Conservation (phyloP, 768 basidiomycete genomes). For the Serpula lacrymans region DNA sequence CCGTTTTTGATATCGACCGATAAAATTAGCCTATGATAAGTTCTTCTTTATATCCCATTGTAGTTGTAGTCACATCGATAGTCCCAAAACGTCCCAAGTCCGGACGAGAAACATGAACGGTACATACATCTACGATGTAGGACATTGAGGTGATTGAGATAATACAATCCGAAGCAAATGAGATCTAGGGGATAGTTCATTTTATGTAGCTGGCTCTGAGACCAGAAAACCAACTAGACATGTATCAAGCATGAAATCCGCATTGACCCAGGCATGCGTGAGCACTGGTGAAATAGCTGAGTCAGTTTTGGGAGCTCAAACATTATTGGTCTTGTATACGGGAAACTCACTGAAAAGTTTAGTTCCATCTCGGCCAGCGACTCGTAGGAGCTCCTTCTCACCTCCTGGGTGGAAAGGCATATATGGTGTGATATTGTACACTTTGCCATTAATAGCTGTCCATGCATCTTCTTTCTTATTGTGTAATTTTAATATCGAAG, state of each 20-base stretch:
- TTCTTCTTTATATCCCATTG: no score
- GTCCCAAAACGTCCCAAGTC: no score
- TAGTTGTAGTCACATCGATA: no score
- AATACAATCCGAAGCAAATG: no score
- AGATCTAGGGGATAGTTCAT: background rate
- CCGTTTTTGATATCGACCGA: no score
- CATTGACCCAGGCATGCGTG: conserved; percentile 96
- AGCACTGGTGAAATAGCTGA: conserved; percentile 46
- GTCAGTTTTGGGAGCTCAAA: background rate
- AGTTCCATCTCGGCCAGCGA: conserved; percentile 92
- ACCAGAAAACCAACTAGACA: conserved; percentile 92
- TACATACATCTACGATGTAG: no score
- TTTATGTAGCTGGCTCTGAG: conserved; percentile 52
- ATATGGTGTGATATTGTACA: conserved; percentile 96
- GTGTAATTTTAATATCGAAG: conserved; percentile 75
- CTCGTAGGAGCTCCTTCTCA: conserved; percentile 90
- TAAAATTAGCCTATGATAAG: no score
- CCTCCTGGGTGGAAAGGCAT: conserved; percentile 92
- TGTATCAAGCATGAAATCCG: conserved; percentile 92
- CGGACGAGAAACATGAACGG: no score
- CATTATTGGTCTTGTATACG: no score
- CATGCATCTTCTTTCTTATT: conserved; percentile 87
- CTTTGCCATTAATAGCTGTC: conserved; percentile 88
- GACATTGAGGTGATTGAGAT: no score
- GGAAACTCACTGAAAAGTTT: conserved; percentile 79